Evolutionary conservation across 2,329 filamentous ascomycete species (phyloP).

Genomic region (Aspergillus calidoustus): DNA sequence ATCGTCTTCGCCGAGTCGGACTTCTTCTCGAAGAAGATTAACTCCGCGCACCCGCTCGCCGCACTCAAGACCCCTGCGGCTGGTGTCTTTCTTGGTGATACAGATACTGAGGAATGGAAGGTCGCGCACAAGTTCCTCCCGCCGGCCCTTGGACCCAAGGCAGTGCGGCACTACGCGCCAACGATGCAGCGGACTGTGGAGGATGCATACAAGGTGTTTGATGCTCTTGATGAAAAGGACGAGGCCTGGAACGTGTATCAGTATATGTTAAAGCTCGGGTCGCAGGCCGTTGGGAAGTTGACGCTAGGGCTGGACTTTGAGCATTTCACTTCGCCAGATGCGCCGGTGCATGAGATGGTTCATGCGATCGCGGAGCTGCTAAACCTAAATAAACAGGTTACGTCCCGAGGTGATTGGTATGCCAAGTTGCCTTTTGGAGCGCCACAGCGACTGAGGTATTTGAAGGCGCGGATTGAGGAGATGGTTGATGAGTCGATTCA

Average conservation of each 20-base stretch:
- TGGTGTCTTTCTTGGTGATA: slow-evolving; percentile 41
- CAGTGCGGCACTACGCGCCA: slow-evolving; percentile 64
- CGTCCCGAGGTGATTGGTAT: slow-evolving; percentile 62
- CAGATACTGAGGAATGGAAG: slow-evolving; percentile 39
- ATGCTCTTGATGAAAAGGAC: slow-evolving; percentile 52
- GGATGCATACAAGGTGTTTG: slow-evolving; percentile 54
- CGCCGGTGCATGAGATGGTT: slow-evolving; percentile 58
- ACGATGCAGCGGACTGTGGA: slow-evolving; percentile 62
- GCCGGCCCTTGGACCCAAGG: slow-evolving; percentile 62
- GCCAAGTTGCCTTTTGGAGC: slow-evolving; percentile 62
- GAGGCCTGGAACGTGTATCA: slow-evolving; percentile 55
- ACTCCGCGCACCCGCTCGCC: slow-evolving; percentile 36
- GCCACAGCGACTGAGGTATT: slow-evolving; percentile 46
- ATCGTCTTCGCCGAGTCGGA: slow-evolving; percentile 57
- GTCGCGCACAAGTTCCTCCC: slow-evolving; percentile 66
- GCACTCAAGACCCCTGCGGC: slow-evolving; percentile 33
- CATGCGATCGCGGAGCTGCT: slow-evolving; percentile 56
- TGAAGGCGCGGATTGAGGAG: slow-evolving; percentile 24
- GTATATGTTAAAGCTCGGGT: slow-evolving; percentile 55
- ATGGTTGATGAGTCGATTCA: slow-evolving; percentile 32
- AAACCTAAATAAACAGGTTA: slow-evolving; percentile 63
- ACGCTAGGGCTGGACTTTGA: slow-evolving; percentile 51
- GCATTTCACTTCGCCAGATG: slow-evolving; percentile 50
- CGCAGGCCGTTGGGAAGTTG: slow-evolving; percentile 51
- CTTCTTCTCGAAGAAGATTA: slow-evolving; percentile 60